Evolutionary conservation across 495 filamentous ascomycete genomes (phyloP), one percentile per base, ranked within the genome.

Genomic region (Xylaria curta): DNA sequence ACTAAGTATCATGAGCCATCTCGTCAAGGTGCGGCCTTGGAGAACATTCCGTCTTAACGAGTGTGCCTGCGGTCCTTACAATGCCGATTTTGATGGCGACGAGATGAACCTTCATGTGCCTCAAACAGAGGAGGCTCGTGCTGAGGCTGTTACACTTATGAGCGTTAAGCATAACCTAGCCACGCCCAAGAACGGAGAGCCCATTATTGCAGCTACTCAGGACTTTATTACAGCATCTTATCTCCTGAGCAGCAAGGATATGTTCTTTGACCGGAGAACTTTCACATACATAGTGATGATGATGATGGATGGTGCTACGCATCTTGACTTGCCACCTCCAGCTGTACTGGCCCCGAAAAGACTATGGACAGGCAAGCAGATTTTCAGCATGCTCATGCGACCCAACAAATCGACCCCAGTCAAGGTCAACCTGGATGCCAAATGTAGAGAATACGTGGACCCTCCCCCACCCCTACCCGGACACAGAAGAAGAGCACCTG

Each of bases 101-200:
- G 96, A 99, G 81, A 99, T 99, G 96, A 99, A 99, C 76, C 81
- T 99, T 72, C 96, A 99, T 81, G 94, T 99, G 6, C 96, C 96
- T 19, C 96, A 99, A 79, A 99, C 97, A 2, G 96, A 98, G 83
- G 96, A 99, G 82, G 96, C 96, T 15, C 89, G 97, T 62, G 91
- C 95, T 9, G 96, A 99, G 78, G 96, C 96, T 0, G 96, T 97
- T 81, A 93, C 94, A 77, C 82, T 99, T 53, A 99, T 99, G 97
- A 97, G 97, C 60, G 96, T 99, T 3, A 97, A 98, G 81, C 89
- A 98, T 83, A 99, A 99, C 78, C 81, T 99, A 59, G 91, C 90
- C 15, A 99, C 96, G 0, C 96, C 96, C 0, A 97, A 97, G 79
- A 98, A 98, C 82, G 96, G 96, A 80, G 95, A 97, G 78, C 96